Percentiles rank a stretch among this genome's conserved stretches.
Conservation (phyloP, 2,329 filamentous ascomycete species). For the Beauveria australis region DNA sequence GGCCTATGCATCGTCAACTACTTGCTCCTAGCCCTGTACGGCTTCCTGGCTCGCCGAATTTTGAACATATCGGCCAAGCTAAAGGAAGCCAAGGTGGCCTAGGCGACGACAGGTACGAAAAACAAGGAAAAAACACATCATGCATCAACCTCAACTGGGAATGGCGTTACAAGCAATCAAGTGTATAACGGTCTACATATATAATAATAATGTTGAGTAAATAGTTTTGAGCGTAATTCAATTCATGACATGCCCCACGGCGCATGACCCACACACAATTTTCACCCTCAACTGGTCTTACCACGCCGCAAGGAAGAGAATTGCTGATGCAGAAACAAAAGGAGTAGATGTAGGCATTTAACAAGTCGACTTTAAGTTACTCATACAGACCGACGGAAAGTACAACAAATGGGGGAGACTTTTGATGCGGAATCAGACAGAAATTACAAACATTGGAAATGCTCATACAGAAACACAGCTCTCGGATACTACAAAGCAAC, state of each 20-base stretch:
- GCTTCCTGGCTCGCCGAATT: conserved; percentile 9
- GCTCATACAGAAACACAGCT: too few species aligned
- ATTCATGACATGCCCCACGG: conserved; percentile 1
- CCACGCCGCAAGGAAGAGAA: not conserved
- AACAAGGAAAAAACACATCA: not conserved
- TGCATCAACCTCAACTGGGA: not conserved
- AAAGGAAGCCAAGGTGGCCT: conserved; percentile 9
- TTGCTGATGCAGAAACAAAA: too few species aligned
- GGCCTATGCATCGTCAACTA: conserved; percentile 17
- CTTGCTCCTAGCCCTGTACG: conserved; percentile 17
- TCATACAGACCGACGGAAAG: too few species aligned
- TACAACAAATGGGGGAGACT: too few species aligned
- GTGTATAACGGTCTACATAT: conserved; percentile 10
- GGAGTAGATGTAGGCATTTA: too few species aligned
- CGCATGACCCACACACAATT: not conserved
- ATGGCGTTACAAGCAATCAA: conserved; percentile 4
- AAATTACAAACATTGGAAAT: too few species aligned
- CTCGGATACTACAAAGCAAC: too few species aligned
- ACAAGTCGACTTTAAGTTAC: too few species aligned
- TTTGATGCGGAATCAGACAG: too few species aligned
- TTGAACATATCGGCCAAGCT: conserved; percentile 1
- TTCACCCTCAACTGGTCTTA: not conserved
- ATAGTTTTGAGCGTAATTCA: conserved; percentile 8
- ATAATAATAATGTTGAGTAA: conserved; percentile 12
- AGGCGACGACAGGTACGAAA: not conserved